These are phyloP conservation scores for Cordyceps cateniannulata DNA, from an alignment of 2,329 filamentous ascomycete species.

Conservation along the genomic window DNA sequence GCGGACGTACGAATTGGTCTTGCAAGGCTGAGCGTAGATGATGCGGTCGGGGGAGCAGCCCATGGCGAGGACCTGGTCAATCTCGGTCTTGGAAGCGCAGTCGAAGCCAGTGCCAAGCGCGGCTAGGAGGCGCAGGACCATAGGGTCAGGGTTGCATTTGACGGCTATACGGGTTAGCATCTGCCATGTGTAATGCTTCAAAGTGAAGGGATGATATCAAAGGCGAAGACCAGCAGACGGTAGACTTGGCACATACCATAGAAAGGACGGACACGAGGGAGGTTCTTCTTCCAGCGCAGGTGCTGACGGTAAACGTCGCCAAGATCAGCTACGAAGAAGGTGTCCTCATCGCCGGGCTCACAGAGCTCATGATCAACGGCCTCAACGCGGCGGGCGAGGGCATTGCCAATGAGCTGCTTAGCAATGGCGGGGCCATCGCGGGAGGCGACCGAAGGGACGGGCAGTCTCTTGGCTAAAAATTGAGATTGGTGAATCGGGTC, in stretches of 20 bases:
- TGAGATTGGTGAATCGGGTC: slow-evolving; percentile 43
- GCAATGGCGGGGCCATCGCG: slow-evolving; percentile 40
- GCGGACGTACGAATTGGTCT: slow-evolving; percentile 96
- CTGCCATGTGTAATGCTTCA: neutral
- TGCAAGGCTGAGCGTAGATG: slow-evolving; percentile 99
- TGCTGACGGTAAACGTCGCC: slow-evolving; percentile 99
- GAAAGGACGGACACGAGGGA: slow-evolving; percentile 89
- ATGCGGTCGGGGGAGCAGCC: slow-evolving; percentile 84
- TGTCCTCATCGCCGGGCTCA: slow-evolving; percentile 88
- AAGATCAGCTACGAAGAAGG: slow-evolving; percentile 96
- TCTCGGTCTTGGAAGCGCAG: slow-evolving; percentile 95
- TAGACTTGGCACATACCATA: slow-evolving; percentile 58
- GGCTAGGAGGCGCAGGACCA: slow-evolving; percentile 81
- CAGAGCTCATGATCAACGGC: slow-evolving; percentile 81
- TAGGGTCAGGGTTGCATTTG: slow-evolving; percentile 95
- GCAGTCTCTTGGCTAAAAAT: slow-evolving; percentile 39
- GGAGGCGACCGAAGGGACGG: slow-evolving; percentile 31
- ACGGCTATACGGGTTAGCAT: slow-evolving; percentile 54
- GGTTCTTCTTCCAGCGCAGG: slow-evolving; percentile 92
- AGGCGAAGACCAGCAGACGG: no score
- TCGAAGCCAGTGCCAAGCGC: slow-evolving; percentile 92
- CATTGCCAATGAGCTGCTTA: slow-evolving; percentile 79
- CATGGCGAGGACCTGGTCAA: slow-evolving; percentile 80
- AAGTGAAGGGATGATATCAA: neutral
- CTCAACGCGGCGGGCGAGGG: slow-evolving; percentile 78